phyloP scores from a whole-genome alignment of 139 green algal species.

The Chlorella sp. region DNA sequence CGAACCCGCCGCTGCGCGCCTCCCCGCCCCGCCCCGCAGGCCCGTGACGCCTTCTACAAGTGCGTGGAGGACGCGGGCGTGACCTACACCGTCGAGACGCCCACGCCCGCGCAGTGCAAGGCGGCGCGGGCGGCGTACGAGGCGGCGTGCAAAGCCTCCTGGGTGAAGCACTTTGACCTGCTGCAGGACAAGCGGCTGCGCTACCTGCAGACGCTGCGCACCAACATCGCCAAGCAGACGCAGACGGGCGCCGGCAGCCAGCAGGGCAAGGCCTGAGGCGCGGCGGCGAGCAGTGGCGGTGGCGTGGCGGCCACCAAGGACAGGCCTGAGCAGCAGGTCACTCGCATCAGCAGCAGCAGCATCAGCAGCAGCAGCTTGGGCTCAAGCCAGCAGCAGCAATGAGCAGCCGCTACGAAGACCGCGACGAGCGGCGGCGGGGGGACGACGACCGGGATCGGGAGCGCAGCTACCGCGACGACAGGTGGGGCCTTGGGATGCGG shows the following conservation, averaged over 20 bases:
- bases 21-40: constrained; percentile 41
- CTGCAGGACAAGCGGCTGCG: constrained; percentile 63
- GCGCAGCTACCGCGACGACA: constrained; percentile 1
- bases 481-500: too few species aligned
- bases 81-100: constrained; percentile 38
- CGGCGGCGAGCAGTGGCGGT: background rate
- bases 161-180: constrained; percentile 86
- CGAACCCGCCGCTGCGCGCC: background rate
- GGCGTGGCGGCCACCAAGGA: too few species aligned
- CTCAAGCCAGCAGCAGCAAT: background rate
- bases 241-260: constrained; percentile 51
- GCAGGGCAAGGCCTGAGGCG: constrained; percentile 22
- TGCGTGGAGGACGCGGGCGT: constrained; percentile 60
- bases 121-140: constrained; percentile 65
- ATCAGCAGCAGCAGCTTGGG: background rate
- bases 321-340: background rate
- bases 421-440: constrained; percentile 1
- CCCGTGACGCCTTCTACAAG: constrained; percentile 72
- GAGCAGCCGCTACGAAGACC: constrained; percentile 12
- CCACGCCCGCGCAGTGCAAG: constrained; percentile 58
- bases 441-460: constrained; percentile 34
- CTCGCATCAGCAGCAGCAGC: background rate
- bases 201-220: constrained; percentile 53
- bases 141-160: constrained; percentile 66
- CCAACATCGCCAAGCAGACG: constrained; percentile 53